These are phyloP conservation scores for Neopestalotiopsis clavispora DNA, from an alignment of 2,329 filamentous ascomycete genomes.

Conservation along the genomic window DNA sequence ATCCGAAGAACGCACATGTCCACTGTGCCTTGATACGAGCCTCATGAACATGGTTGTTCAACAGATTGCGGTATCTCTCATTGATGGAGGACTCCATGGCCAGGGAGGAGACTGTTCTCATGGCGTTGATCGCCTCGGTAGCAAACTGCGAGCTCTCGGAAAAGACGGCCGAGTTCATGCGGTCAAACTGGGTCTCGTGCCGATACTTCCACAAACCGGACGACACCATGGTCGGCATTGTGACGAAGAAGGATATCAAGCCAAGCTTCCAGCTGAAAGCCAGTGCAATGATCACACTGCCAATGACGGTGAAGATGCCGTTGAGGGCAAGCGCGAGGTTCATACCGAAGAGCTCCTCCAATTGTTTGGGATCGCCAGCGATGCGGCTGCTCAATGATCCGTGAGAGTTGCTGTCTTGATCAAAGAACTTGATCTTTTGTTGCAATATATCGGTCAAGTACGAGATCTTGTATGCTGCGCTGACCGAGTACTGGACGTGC, in stretches of 20 bases:
- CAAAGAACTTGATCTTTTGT: conserved; percentile 53
- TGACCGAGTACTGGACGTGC: conserved; percentile 57
- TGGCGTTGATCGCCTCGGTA: conserved; percentile 71
- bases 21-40: conserved; percentile 65
- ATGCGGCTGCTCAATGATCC: conserved; percentile 60
- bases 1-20: conserved; percentile 66
- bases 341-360: conserved; percentile 59
- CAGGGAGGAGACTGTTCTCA: conserved; percentile 70
- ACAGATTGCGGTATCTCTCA: conserved; percentile 60
- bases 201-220: conserved; percentile 52
- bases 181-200: conserved; percentile 66
- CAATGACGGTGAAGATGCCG: conserved; percentile 62
- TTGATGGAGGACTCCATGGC: conserved; percentile 65
- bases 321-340: conserved; percentile 61
- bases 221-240: conserved; percentile 50
- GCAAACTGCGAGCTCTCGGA: conserved; percentile 73
- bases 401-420: conserved; percentile 59
- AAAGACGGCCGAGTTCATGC: conserved; percentile 69
- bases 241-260: conserved; percentile 63
- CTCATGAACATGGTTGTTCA: conserved; percentile 58
- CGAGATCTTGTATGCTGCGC: conserved; percentile 27
- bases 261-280: conserved; percentile 76
- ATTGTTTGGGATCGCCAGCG: conserved; percentile 50
- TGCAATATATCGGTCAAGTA: conserved; percentile 45
- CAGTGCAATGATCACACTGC: conserved; percentile 68